These are phyloP conservation scores for Arachnomyces sp. DNA, from an alignment of 2,329 filamentous ascomycete species.

Conservation along the genomic window DNA sequence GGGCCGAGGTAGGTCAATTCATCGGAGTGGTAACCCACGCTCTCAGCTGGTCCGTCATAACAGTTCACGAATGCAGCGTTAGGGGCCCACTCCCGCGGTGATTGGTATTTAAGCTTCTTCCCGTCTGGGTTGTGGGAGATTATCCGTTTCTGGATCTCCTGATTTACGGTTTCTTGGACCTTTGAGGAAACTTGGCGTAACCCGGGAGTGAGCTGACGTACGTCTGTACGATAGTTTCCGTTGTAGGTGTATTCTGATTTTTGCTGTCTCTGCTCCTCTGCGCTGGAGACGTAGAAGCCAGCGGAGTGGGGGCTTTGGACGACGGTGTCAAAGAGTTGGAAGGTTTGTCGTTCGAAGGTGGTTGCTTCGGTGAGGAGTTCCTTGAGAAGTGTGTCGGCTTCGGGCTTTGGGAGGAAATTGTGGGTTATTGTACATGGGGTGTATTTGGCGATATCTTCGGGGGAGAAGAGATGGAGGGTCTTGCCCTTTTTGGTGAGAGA, in stretches of 20 bases:
- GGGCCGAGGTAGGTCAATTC: conserved; percentile 90
- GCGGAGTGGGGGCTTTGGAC: conserved; percentile 80
- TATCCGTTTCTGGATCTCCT: conserved; percentile 66
- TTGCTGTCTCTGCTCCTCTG: conserved; percentile 61
- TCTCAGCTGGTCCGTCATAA: conserved; percentile 73
- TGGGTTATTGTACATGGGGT: conserved; percentile 90
- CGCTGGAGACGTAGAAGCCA: conserved; percentile 71
- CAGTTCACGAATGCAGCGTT: conserved; percentile 95
- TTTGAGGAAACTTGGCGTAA: conserved; percentile 61
- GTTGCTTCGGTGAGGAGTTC: conserved; percentile 70
- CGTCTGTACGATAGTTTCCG: conserved; percentile 64
- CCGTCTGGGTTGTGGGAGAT: conserved; percentile 58
- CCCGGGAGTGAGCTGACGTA: conserved; percentile 67
- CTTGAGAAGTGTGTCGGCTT: conserved; percentile 64
- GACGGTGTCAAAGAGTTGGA: conserved; percentile 81
- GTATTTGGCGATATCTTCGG: conserved; percentile 69
- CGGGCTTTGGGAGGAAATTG: conserved; percentile 68
- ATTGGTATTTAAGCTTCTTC: conserved; percentile 71
- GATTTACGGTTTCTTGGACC: conserved; percentile 70
- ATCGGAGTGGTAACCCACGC: conserved; percentile 86
- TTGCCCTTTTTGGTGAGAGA: conserved; percentile 65
- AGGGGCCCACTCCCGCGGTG: conserved; percentile 64
- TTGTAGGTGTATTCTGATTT: conserved; percentile 82
- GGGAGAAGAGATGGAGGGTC: conserved; percentile 76
- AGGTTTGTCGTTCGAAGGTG: conserved; percentile 63